Conservation (phyloP, 257 asterid species). For the Lycium ferocissimum region DNA sequence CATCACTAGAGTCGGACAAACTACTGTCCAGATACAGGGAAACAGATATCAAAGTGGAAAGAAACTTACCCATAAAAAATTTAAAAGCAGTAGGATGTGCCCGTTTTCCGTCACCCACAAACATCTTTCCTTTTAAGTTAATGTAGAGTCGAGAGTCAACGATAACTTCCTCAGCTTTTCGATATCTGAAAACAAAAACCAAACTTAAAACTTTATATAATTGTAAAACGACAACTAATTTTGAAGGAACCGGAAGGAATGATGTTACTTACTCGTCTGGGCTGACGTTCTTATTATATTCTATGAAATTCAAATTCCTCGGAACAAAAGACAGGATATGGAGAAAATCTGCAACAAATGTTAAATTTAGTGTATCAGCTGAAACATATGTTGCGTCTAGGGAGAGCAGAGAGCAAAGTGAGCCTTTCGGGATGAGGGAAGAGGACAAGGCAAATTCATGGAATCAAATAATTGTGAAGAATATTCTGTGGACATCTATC, state of each 20-base stretch:
- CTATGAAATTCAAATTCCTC: conserved; percentile 47
- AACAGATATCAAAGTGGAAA: background rate
- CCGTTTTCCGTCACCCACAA: conserved; percentile 44
- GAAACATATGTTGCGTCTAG: background rate
- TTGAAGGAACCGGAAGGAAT: background rate
- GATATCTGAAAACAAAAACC: conserved; percentile 34
- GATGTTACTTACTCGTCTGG: conserved; percentile 41
- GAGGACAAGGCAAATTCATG: background rate
- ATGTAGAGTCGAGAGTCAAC: conserved; percentile 58
- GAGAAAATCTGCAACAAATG: conserved; percentile 48
- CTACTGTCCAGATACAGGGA: background rate
- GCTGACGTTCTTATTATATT: conserved; percentile 35
- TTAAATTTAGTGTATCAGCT: background rate
- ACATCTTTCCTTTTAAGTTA: conserved; percentile 51
- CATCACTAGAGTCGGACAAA: background rate
- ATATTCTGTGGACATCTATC: background rate
- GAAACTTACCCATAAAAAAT: conserved; percentile 33
- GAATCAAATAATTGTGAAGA: background rate
- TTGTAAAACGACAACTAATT: background rate
- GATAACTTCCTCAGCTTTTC: conserved; percentile 40
- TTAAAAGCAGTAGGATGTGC: conserved; percentile 43
- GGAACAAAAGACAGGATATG: conserved; percentile 51
- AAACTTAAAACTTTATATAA: conserved; percentile 25
- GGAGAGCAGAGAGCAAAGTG: background rate
- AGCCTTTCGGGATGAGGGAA: background rate